Evolutionary conservation across 257 asterid genomes (phyloP), one percentile per base, ranked within the genome.

Genomic region (Linderniella brevidens): DNA sequence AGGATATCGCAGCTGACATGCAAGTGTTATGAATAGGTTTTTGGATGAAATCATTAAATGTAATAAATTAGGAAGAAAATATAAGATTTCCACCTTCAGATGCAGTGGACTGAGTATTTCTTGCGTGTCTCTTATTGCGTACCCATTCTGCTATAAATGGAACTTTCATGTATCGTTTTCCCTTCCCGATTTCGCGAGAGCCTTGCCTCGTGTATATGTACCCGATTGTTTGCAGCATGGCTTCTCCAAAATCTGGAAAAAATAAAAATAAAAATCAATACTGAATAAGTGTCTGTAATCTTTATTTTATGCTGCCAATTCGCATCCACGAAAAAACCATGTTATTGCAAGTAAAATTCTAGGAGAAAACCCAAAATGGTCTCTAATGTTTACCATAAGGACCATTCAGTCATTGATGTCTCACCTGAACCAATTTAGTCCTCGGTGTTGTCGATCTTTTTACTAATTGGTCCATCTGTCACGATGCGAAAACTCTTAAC

Each of bases 121-220:
- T 66, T 47, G 69, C 55, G 57, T 85, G 96, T 14, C 77, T 78
- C 66, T 72, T 85, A 58, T 76, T 92, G 58, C 96, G 64, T 29
- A 76, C 77, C 96, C 93, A 85, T 62, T 85, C 96, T 20, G 88
- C 88, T 53, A 81, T 52, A 74, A 76, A 85, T 0, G 83, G 96
- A 48, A 81, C 82, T 72, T 69, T 81, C 96, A 85, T 74, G 57
- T 61, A 83, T 5, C 78, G 76, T 45, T 78, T 85, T 40, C 76
- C 77, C 64, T 76, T 85, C 49, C 92, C 92, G 3, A 85, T 63
- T 68, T 81, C 86, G 64, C 53, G 69, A 38, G 96, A 82, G 50
- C 92, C 93, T 76, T 85, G 88, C 64, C 96, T 80, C 19, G 76
- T 74, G 69, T 85, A 85, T 4, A 85, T 79, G 60, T 85, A 78